A percentile compares a stretch with the other conserved stretches of the same genome.
These are phyloP conservation scores for Mycena belliarum DNA, from an alignment of 768 basidiomycete genomes.

Conservation along the genomic window DNA sequence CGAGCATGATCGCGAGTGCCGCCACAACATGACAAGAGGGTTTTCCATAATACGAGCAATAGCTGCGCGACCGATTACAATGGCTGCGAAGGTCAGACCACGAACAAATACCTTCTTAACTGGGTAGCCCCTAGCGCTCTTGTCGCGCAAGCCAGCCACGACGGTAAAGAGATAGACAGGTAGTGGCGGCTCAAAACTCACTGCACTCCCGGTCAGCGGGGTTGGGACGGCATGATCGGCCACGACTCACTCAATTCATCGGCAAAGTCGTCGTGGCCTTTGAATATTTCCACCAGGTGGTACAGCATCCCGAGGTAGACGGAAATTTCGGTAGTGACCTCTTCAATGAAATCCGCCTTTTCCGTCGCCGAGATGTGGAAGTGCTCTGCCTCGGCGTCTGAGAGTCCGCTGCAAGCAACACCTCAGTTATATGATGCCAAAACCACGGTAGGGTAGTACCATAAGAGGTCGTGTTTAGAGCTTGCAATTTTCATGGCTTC, in stretches of 20 bases:
- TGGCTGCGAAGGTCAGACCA: conserved; percentile 12
- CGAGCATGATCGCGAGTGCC: conserved; percentile 85
- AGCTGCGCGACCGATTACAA: conserved; percentile 50
- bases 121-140: conserved; percentile 93
- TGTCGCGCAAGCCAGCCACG: conserved; percentile 88
- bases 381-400: conserved; percentile 72
- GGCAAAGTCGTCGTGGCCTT: conserved; percentile 91
- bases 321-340: conserved; percentile 88
- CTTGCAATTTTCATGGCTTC: conserved; percentile 90
- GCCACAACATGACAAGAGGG: conserved; percentile 87
- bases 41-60: conserved; percentile 93
- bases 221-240: neutral
- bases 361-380: conserved; percentile 71
- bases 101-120: conserved; percentile 79
- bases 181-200: conserved; percentile 93
- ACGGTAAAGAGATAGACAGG: conserved; percentile 91
- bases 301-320: conserved; percentile 96
- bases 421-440: conserved; percentile 2
- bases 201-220: conserved; percentile 41
- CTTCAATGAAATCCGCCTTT: conserved; percentile 80
- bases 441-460: conserved; percentile 40
- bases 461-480: conserved; percentile 81
- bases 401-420: conserved; percentile 57
- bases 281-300: conserved; percentile 91
- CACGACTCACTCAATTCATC: conserved; percentile 87